phyloP scores from a whole-genome alignment of 352 stramenopile species.

The Pythium phragmiticola region DNA sequence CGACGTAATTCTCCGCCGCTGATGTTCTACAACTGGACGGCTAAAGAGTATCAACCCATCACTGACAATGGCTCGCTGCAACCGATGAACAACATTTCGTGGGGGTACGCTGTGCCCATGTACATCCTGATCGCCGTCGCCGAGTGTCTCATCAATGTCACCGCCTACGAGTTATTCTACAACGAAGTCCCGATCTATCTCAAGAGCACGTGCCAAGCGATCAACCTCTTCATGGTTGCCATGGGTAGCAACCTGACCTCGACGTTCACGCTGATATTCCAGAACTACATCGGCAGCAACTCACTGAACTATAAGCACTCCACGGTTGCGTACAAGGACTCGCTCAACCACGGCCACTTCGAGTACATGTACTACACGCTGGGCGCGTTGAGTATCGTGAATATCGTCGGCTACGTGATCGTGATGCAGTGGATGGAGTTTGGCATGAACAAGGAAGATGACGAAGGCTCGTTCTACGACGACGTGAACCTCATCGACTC shows the following conservation, averaged over 20 bases:
- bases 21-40: constrained; percentile 24
- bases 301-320: constrained; percentile 80
- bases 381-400: constrained; percentile 65
- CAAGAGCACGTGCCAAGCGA: constrained; percentile 86
- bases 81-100: constrained; percentile 84
- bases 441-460: constrained; percentile 76
- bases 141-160: constrained; percentile 88
- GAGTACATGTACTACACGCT: constrained; percentile 91
- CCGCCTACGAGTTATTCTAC: constrained; percentile 88
- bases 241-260: constrained; percentile 89
- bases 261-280: constrained; percentile 86
- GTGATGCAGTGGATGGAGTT: constrained; percentile 90
- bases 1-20: constrained; percentile 52
- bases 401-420: constrained; percentile 68
- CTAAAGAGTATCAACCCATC: constrained; percentile 31
- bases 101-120: constrained; percentile 78
- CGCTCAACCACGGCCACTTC: constrained; percentile 81
- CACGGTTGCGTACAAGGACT: constrained; percentile 27
- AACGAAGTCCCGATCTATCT: constrained; percentile 84
- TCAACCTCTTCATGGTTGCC: constrained; percentile 87
- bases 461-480: constrained; percentile 64
- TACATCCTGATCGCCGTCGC: constrained; percentile 82
- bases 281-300: constrained; percentile 62
- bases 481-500: constrained; percentile 44
- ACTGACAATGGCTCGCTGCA: constrained; percentile 54